Conservation (phyloP, 345 rosid genomes). For the Eucalyptus globulus region DNA sequence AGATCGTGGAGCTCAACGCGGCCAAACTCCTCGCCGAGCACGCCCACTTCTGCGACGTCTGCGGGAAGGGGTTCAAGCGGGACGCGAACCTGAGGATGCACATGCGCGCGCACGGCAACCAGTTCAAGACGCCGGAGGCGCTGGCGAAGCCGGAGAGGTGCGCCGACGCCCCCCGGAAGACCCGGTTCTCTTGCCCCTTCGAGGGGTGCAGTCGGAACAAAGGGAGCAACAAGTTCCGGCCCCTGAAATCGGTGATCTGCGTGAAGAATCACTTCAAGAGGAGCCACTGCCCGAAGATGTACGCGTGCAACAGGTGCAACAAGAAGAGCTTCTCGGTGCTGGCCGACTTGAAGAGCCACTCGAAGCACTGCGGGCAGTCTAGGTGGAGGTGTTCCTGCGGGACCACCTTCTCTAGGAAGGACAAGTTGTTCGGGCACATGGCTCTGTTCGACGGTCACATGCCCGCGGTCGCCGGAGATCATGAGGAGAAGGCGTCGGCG, state of each 20-base stretch:
- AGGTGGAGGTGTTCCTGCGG: slow-evolving; percentile 65
- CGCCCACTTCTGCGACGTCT: slow-evolving; percentile 54
- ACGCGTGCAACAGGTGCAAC: slow-evolving; percentile 36
- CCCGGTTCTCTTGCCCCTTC: slow-evolving; percentile 56
- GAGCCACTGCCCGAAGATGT: slow-evolving; percentile 73
- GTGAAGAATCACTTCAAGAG: slow-evolving; percentile 70
- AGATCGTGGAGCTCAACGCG: slow-evolving; percentile 44
- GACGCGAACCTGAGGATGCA: slow-evolving; percentile 76
- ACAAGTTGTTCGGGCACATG: slow-evolving; percentile 66
- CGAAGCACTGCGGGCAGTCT: slow-evolving; percentile 52
- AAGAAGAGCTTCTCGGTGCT: slow-evolving; percentile 52
- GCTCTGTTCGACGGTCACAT: slow-evolving; percentile 68
- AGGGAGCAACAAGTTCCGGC: slow-evolving; percentile 35
- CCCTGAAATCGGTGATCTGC: slow-evolving; percentile 50
- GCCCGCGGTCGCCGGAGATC: slow-evolving; percentile 27
- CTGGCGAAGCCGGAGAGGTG: slow-evolving; percentile 19
- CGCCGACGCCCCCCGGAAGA: background rate
- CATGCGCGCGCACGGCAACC: slow-evolving; percentile 71
- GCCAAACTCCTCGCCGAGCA: slow-evolving; percentile 60
- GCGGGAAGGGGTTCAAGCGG: slow-evolving; percentile 70
- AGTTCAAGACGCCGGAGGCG: slow-evolving; percentile 54
- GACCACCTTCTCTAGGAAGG: slow-evolving; percentile 57
- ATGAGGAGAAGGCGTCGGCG: background rate
- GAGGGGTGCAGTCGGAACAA: slow-evolving; percentile 50
- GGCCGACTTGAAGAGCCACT: slow-evolving; percentile 55